Evolutionary conservation across 371 early-diverging fungal species (phyloP), one percentile per base, ranked within the genome.

Genomic region (Mucor plumbeus): DNA sequence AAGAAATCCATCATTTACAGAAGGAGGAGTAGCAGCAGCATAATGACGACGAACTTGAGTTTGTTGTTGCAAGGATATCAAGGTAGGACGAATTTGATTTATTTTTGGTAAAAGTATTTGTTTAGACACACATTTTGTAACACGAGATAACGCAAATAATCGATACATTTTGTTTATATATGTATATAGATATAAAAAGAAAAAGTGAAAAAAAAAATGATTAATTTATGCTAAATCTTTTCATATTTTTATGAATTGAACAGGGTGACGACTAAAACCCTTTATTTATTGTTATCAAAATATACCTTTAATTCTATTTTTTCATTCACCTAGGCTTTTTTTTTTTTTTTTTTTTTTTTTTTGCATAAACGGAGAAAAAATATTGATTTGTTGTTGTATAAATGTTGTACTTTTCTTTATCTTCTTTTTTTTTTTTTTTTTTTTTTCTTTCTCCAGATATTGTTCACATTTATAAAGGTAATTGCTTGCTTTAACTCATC

Each of bases 81-180:
- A 40, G 66, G 61, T 19, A 74, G 72, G 41, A 66, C 67, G 54
- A 68, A 60, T 21, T 60, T 50, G 62, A 68, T 71, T 11, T 69
- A 65, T 34, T 68, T 65, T 50, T 39, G 13, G 68, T 48, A 53
- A 63, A 31, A 59, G 69, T 60, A 63, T 63, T 60, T 53, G 68
- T 58, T 47, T 64, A 26, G 41, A 47, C 53, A 54, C 72, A 58
- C 65, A 69, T 68, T 69, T 69, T 72, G 33, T 68, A 54, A 40
- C 53, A 53, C 53, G 53, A 53, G 53, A 53, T 14, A 74, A 64
- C 64, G 74, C 33, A 14, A 72, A 58, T 59, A 77, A 68, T 15
- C 77, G 67, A 77, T 77, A 77, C 77, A 77, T 77, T 66, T 59
- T 70, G 53, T 54, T 55, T 59, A 39, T 17, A 31, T 59, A 59